Conservation (phyloP, 257 asterid species). For the Solanum boliviense region DNA sequence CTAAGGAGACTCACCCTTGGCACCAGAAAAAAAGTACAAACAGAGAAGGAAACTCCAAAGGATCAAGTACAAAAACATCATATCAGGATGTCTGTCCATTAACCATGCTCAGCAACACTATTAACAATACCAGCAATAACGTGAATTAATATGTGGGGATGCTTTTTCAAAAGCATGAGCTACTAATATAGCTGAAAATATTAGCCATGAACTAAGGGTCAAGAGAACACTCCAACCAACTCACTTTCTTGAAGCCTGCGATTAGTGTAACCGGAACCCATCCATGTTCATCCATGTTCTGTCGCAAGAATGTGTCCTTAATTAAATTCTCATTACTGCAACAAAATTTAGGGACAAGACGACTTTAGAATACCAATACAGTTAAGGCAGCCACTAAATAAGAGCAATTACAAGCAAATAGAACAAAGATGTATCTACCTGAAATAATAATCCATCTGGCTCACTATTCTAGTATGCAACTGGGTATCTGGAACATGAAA, state of each 20-base stretch:
- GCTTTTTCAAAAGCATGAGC: neutral
- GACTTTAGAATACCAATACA: neutral
- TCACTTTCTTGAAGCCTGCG: conserved; percentile 65
- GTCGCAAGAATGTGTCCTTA: conserved; percentile 59
- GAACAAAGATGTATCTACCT: conserved; percentile 28
- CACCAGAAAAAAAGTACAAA: neutral
- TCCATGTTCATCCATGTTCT: conserved; percentile 71
- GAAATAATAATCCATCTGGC: conserved; percentile 67
- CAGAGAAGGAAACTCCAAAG: neutral
- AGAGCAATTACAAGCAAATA: neutral
- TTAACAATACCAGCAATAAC: neutral
- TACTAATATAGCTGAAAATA: neutral
- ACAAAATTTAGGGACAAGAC: neutral
- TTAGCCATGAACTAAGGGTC: neutral
- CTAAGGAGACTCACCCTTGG: neutral
- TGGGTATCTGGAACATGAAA: conserved; percentile 39
- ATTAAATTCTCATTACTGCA: conserved; percentile 48
- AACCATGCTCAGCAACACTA: neutral
- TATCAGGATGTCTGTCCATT: neutral
- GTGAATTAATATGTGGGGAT: neutral
- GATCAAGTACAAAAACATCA: neutral
- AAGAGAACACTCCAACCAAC: conserved; percentile 2
- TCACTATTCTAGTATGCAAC: conserved; percentile 36
- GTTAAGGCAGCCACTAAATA: neutral
- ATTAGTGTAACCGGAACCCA: conserved; percentile 65